These are phyloP conservation scores for Chlorophyllum brunneum DNA, from an alignment of 768 basidiomycete species.

Conservation along the genomic window DNA sequence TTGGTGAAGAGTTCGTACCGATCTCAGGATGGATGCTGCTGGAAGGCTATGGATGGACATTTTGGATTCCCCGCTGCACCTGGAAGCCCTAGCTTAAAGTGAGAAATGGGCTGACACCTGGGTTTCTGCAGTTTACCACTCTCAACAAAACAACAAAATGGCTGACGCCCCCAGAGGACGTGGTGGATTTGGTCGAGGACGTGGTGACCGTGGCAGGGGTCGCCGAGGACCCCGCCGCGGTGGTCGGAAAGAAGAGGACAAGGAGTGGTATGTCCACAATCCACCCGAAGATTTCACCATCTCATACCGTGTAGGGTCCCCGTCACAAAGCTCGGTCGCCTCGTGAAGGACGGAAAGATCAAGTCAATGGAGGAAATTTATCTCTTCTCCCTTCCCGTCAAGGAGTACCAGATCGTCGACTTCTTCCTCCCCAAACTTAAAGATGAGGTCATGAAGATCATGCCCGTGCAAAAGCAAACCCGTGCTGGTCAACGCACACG, in stretches of 20 bases:
- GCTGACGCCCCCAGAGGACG: constrained; percentile 77
- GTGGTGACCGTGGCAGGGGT: constrained; percentile 88
- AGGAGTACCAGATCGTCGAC: constrained; percentile 99
- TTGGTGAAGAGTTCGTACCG: background rate
- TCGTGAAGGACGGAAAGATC: constrained; percentile 99
- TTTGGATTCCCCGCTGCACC: background rate
- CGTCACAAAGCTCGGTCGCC: constrained; percentile 98
- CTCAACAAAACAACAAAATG: constrained; percentile 44
- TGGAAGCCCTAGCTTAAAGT: background rate
- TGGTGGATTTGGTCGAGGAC: constrained; percentile 80
- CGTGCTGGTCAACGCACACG: constrained; percentile 99
- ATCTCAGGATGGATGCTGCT: constrained; percentile 47
- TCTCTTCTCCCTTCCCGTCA: constrained; percentile 99
- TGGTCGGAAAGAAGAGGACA: constrained; percentile 98
- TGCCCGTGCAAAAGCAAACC: constrained; percentile 99
- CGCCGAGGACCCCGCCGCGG: constrained; percentile 91
- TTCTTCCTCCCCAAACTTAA: constrained; percentile 99
- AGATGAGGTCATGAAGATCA: constrained; percentile 99
- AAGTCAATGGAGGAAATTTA: constrained; percentile 99
- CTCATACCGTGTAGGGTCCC: constrained; percentile 64
- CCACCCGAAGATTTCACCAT: background rate
- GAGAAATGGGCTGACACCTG: background rate
- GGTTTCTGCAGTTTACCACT: constrained; percentile 12
- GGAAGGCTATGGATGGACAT: constrained; percentile 13
- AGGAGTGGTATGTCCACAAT: constrained; percentile 80